Evolutionary conservation across 1,284 basidiomycete genomes (phyloP), one percentile per base, ranked within the genome.

Genomic region (Moesziomyces aphidis): DNA sequence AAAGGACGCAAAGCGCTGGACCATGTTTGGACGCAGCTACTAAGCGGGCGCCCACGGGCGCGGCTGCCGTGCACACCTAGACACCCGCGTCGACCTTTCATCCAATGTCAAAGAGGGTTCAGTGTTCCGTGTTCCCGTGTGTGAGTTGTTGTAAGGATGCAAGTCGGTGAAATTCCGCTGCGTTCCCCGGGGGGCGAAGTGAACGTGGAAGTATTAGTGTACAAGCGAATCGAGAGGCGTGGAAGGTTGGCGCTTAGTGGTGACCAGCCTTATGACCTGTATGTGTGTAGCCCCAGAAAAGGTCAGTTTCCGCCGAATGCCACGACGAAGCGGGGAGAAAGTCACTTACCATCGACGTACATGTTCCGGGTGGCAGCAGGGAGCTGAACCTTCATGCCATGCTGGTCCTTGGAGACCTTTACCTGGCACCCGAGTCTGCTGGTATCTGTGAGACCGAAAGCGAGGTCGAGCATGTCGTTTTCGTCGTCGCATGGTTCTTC

Each of bases 401-500:
- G 92, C 67, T 97, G 85, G 43, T 93, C 93, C 71, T 88, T 90
- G 9, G 90, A 92, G 26, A 99, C 85, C 57, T 91, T 87, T 23
- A 98, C 93, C 86, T 99, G 95, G 77, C 89, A 89, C 4, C 89
- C 89, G n/a, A 90, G 83, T 39, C 89, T 82, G 8, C 89, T 89
- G 22, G 88, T 89, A 43, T 98, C 96, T 1, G 95, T 97, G 64
- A 99, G 87, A 0, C 94, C 96, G 78, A 98, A 99, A 1, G 96
- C 97, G 87, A 99, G 91, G 85, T 99, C 96, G 44, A 99, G 88
- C 95, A 98, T 98, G 55, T 85, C 84, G 50, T 85, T 97, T 87
- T 99, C 96, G 83, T 99, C 96, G 77, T 99, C 96, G 64, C 93
- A 92, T 1, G 96, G 94, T 82, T 97, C 95, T 2, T 93, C 91